Conservation (phyloP, 2,329 filamentous ascomycete species). For the Dactylellina sp. region DNA sequence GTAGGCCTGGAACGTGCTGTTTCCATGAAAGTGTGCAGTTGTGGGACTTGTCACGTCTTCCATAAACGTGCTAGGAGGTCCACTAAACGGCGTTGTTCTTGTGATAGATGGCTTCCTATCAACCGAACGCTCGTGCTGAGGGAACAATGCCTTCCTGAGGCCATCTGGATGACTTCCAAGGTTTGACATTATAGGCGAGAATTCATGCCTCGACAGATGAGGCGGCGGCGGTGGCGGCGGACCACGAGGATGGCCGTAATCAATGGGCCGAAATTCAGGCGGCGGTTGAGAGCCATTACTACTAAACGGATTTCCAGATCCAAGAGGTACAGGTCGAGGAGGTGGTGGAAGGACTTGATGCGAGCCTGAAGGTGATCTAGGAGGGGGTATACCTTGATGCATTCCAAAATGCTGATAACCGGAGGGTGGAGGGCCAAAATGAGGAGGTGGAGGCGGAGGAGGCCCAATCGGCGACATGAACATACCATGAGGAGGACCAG, state of each 20-base stretch:
- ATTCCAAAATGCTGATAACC: conserved; percentile 33
- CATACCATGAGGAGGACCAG: conserved; percentile 38
- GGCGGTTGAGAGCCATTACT: conserved; percentile 48
- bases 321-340: conserved; percentile 15
- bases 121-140: conserved; percentile 34
- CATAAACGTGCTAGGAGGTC: conserved; percentile 51
- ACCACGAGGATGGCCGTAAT: conserved; percentile 52
- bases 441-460: conserved; percentile 31
- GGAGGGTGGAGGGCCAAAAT: conserved; percentile 25
- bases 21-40: conserved; percentile 37
- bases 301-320: conserved; percentile 50
- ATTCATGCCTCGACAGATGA: conserved; percentile 34
- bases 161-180: conserved; percentile 30
- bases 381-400: conserved; percentile 48
- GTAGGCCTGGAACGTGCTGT: conserved; percentile 16
- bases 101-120: conserved; percentile 40
- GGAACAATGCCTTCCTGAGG: conserved; percentile 47
- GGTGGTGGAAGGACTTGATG: conserved; percentile 34
- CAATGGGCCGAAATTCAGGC: conserved; percentile 51
- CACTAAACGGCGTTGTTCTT: conserved; percentile 48
- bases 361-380: conserved; percentile 25
- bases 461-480: conserved; percentile 48
- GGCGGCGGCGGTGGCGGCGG: conserved; percentile 28
- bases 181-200: conserved; percentile 53
- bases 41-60: conserved; percentile 52